Percentiles rank a stretch among this genome's conserved stretches.
These are phyloP conservation scores for Diaporthe destruens DNA, from an alignment of 2,329 filamentous ascomycete species.

Conservation along the genomic window DNA sequence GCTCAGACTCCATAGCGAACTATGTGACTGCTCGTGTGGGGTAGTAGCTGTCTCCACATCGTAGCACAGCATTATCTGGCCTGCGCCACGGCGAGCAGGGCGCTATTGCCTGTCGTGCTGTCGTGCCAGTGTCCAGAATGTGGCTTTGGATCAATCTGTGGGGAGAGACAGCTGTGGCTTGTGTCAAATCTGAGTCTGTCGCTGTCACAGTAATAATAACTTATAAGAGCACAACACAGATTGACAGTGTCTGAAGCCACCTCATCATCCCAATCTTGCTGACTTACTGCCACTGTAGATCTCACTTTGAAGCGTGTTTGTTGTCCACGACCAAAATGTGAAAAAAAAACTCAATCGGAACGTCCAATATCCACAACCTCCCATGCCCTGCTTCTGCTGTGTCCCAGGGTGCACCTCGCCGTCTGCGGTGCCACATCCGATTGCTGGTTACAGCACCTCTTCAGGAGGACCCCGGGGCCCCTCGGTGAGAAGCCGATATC, in stretches of 20 bases:
- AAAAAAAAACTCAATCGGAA: background rate
- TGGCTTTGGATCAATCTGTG: background rate
- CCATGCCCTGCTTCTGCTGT: too few species aligned
- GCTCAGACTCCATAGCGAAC: background rate
- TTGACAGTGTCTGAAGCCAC: slow-evolving; percentile 11
- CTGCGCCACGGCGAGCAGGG: background rate
- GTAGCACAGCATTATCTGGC: background rate
- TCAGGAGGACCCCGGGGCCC: background rate
- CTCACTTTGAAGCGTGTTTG: background rate
- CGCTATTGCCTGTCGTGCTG: background rate
- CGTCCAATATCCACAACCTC: background rate
- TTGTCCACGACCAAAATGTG: background rate
- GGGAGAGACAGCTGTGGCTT: slow-evolving; percentile 14
- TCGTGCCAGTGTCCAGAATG: background rate
- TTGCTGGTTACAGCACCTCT: background rate
- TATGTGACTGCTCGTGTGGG: slow-evolving; percentile 10
- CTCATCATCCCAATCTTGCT: slow-evolving; percentile 14
- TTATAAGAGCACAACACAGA: background rate
- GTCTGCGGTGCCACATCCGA: slow-evolving; percentile 23
- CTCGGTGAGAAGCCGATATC: slow-evolving; percentile 31
- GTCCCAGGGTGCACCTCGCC: slow-evolving; percentile 12
- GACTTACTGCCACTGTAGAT: slow-evolving; percentile 17
- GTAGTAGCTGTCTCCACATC: background rate
- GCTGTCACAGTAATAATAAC: too few species aligned
- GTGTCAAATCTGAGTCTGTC: background rate